Percentiles rank a stretch among this genome's conserved stretches.
Evolutionary conservation across 2,329 filamentous ascomycete genomes (phyloP).

Genomic region (Xylaria digitata): DNA sequence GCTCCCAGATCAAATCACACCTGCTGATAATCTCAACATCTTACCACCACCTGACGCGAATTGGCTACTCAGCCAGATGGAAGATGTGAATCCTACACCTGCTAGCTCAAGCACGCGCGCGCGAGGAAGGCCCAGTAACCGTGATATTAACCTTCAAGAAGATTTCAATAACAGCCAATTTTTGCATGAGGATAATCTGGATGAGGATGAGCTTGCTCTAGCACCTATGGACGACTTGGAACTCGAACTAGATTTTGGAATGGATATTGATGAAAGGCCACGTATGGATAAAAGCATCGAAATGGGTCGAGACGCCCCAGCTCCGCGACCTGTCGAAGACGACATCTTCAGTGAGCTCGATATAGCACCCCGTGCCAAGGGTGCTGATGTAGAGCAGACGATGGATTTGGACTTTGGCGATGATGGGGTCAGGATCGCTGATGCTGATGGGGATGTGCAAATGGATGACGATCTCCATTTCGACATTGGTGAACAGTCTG

Average conservation of each 20-base stretch:
- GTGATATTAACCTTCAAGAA: slow-evolving; percentile 76
- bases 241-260: slow-evolving; percentile 78
- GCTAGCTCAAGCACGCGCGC: slow-evolving; percentile 67
- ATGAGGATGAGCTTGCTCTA: slow-evolving; percentile 68
- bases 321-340: slow-evolving; percentile 73
- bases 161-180: slow-evolving; percentile 83
- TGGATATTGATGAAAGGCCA: slow-evolving; percentile 76
- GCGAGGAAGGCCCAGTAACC: slow-evolving; percentile 59
- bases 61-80: slow-evolving; percentile 81
- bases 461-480: slow-evolving; percentile 76
- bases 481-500: slow-evolving; percentile 69
- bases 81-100: slow-evolving; percentile 67
- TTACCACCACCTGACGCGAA: slow-evolving; percentile 90
- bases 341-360: slow-evolving; percentile 76
- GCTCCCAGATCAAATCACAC: slow-evolving; percentile 91
- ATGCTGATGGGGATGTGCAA: slow-evolving; percentile 71
- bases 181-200: slow-evolving; percentile 72
- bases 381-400: slow-evolving; percentile 66
- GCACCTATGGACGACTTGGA: slow-evolving; percentile 74
- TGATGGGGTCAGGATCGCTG: slow-evolving; percentile 68
- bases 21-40: slow-evolving; percentile 81
- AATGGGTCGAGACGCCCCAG: slow-evolving; percentile 86
- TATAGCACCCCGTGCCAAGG: slow-evolving; percentile 66
- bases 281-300: slow-evolving; percentile 76
- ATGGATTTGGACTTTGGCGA: slow-evolving; percentile 65